These are phyloP conservation scores for Tolypocladium album DNA, from an alignment of 2,329 filamentous ascomycete species.

Conservation along the genomic window DNA sequence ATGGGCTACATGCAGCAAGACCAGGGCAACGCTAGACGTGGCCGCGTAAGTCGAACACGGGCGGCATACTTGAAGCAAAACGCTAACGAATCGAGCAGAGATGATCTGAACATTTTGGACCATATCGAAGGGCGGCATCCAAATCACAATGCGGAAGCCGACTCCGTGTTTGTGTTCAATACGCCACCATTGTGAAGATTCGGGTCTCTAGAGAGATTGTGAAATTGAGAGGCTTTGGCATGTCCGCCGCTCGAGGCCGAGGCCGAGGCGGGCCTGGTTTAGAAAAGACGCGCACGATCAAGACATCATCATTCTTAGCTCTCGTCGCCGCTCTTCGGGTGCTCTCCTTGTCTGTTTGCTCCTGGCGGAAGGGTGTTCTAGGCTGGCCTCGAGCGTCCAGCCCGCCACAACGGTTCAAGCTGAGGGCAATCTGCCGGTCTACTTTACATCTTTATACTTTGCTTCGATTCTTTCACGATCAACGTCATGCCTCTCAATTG, in stretches of 20 bases:
- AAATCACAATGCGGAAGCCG: neutral
- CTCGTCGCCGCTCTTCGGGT: neutral
- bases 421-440: conserved; percentile 1
- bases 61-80: conserved; percentile 6
- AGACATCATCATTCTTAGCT: neutral
- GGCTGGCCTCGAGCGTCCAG: conserved; percentile 2
- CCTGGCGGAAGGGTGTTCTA: neutral
- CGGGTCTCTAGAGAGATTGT: neutral
- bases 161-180: neutral
- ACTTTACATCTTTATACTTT: conserved; percentile 2
- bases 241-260: neutral
- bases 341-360: neutral
- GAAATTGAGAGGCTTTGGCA: conserved; percentile 3
- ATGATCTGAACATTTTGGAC: conserved; percentile 8
- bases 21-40: conserved; percentile 44
- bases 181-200: neutral
- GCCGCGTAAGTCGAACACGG: conserved; percentile 37
- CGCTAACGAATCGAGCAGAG: conserved; percentile 16
- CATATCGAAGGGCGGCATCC: neutral
- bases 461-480: conserved; percentile 2
- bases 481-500: conserved; percentile 7
- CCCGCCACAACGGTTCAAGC: neutral
- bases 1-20: conserved; percentile 44
- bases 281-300: neutral
- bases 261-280: neutral